Conservation (phyloP, 768 basidiomycete species). For the Suillus placidus region DNA sequence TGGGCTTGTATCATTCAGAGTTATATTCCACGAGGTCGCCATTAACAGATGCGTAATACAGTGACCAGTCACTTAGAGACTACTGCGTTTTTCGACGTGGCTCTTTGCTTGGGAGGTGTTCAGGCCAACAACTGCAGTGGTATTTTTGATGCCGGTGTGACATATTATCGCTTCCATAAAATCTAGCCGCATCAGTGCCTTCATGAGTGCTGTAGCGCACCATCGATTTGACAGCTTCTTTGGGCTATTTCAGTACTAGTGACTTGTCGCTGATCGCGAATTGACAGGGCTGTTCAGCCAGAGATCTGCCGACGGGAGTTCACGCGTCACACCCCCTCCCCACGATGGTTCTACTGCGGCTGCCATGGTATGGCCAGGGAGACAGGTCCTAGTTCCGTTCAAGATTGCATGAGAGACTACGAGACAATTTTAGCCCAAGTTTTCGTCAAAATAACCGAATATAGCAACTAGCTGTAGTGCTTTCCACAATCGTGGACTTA, state of each 20-base stretch:
- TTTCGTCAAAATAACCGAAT: background rate
- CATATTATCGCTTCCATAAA: background rate
- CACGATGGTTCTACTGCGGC: background rate
- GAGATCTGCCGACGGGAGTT: background rate
- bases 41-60: background rate
- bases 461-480: background rate
- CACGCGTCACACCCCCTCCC: background rate
- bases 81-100: background rate
- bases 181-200: background rate
- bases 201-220: background rate
- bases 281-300: background rate
- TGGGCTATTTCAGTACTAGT: background rate
- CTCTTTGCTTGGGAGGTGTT: background rate
- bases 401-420: slow-evolving; percentile 1
- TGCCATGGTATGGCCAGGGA: background rate
- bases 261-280: background rate
- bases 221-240: background rate
- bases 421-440: background rate
- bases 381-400: background rate
- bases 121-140: background rate
- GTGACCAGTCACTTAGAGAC: background rate
- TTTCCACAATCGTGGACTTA: background rate
- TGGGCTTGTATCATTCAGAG: slow-evolving; percentile 13
- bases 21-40: slow-evolving; percentile 12
- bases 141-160: background rate